A percentile compares a stretch with the other conserved stretches of the same genome.
Evolutionary conservation across 2,329 filamentous ascomycete genomes (phyloP).

Genomic region (Amesomyces nigricolor): DNA sequence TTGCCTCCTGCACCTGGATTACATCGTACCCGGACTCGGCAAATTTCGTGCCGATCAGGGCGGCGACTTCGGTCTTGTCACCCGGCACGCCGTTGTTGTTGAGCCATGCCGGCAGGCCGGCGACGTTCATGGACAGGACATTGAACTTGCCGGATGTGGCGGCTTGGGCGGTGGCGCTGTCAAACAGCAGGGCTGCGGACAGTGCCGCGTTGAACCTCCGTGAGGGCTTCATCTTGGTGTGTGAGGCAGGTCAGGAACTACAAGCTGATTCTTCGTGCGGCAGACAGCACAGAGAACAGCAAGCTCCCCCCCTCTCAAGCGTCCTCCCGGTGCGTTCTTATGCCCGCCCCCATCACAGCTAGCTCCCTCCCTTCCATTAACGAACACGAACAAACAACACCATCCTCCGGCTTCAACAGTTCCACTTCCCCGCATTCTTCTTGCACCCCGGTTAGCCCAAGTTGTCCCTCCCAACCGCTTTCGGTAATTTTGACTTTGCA

Average conservation of each 20-base stretch:
- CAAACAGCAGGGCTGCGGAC: conserved; percentile 4
- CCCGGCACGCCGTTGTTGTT: conserved; percentile 57
- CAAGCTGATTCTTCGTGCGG: no score
- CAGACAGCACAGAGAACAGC: no score
- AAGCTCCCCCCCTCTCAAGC: no score
- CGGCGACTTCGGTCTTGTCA: conserved; percentile 54
- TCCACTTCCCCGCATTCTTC: no score
- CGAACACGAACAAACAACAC: background rate
- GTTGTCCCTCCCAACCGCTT: no score
- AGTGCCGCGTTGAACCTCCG: background rate
- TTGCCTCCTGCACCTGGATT: conserved; percentile 59
- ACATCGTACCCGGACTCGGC: conserved; percentile 53
- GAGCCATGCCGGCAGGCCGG: conserved; percentile 41
- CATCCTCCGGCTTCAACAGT: no score
- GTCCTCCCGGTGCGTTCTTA: no score
- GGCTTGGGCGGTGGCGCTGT: background rate
- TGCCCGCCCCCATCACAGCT: no score
- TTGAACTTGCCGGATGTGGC: conserved; percentile 15
- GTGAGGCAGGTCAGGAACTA: no score
- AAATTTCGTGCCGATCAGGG: conserved; percentile 51
- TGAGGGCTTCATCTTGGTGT: conserved; percentile 9
- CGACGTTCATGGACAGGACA: conserved; percentile 24
- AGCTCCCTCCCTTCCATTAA: no score
- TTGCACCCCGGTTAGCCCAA: no score
- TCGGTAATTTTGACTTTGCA: no score